phyloP scores from a whole-genome alignment of 2,329 filamentous ascomycete genomes.

The Thyridium curvatum region DNA sequence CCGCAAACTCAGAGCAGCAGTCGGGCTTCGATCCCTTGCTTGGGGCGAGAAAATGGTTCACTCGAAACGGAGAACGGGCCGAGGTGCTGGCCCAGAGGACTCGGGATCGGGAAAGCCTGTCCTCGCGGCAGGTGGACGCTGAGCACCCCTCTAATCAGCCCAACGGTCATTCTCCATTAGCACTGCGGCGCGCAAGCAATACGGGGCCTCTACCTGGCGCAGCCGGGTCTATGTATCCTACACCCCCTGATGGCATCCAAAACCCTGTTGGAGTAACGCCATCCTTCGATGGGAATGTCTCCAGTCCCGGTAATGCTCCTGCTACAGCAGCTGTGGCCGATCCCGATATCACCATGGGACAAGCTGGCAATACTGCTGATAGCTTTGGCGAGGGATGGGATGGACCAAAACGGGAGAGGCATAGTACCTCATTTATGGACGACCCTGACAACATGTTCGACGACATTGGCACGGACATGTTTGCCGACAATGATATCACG shows the following conservation, averaged over 20 bases:
- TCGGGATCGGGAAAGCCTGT: constrained; percentile 39
- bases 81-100: constrained; percentile 40
- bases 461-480: constrained; percentile 63
- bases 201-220: constrained; percentile 23
- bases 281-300: constrained; percentile 47
- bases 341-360: constrained; percentile 25
- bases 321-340: constrained; percentile 23
- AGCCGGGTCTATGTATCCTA: constrained; percentile 60
- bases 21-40: constrained; percentile 40
- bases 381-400: constrained; percentile 33
- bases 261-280: constrained; percentile 45
- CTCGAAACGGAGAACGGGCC: constrained; percentile 35
- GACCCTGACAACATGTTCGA: constrained; percentile 56
- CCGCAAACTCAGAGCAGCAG: too few species aligned
- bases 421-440: constrained; percentile 34
- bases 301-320: constrained; percentile 46
- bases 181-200: constrained; percentile 42
- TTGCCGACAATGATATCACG: constrained; percentile 68
- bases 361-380: constrained; percentile 17
- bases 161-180: constrained; percentile 46
- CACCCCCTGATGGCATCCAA: constrained; percentile 61
- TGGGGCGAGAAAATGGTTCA: constrained; percentile 42
- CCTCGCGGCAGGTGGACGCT: constrained; percentile 33
- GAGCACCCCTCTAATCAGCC: constrained; percentile 34
- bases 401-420: constrained; percentile 35